Conservation (phyloP, 2,329 filamentous ascomycete genomes). For the Aspergillus brasiliensis region DNA sequence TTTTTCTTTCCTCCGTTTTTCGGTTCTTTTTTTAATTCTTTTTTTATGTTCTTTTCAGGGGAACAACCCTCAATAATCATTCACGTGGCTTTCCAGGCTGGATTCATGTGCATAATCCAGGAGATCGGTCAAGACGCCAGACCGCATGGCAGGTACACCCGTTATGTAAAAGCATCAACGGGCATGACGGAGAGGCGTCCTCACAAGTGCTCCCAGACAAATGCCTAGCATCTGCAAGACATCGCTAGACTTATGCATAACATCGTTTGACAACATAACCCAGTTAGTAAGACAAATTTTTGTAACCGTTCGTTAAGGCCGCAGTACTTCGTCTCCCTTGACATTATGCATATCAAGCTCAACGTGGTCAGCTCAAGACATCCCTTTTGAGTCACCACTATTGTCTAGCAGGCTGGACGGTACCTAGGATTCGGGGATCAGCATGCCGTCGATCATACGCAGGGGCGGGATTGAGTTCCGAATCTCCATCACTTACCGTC, state of each 20-base stretch:
- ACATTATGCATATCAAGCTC: constrained; percentile 69
- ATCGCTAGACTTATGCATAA: constrained; percentile 6
- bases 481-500: constrained; percentile 41
- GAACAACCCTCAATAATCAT: background rate
- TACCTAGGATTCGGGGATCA: constrained; percentile 51
- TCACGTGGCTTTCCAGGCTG: background rate
- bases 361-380: constrained; percentile 70
- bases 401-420: constrained; percentile 59
- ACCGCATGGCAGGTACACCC: background rate
- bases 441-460: background rate
- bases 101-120: background rate
- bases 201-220: background rate
- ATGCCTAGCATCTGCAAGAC: background rate
- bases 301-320: background rate
- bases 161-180: constrained; percentile 3
- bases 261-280: constrained; percentile 7
- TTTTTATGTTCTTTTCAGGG: background rate
- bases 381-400: constrained; percentile 36
- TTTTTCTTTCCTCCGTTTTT: background rate
- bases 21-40: background rate
- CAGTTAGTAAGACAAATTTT: background rate
- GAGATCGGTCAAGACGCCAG: background rate
- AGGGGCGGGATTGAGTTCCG: background rate
- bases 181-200: background rate
- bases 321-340: constrained; percentile 53